Conservation (phyloP, 441 rosid species). For the Aleurites moluccanus region DNA sequence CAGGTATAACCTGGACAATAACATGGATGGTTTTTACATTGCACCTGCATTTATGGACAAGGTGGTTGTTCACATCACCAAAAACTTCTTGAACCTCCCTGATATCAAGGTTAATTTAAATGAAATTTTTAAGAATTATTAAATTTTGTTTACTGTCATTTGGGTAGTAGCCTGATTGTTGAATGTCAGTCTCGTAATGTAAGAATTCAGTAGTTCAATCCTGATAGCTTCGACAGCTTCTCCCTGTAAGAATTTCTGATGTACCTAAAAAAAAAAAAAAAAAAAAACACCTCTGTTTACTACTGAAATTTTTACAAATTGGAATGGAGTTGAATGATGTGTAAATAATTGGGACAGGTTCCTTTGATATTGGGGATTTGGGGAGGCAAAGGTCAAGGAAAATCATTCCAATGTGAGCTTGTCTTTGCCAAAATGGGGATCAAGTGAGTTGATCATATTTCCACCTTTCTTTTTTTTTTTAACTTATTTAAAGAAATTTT, state of each 20-base stretch:
- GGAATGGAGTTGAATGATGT: constrained; percentile 22
- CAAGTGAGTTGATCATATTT: constrained; percentile 52
- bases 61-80: constrained; percentile 86
- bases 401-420: constrained; percentile 96
- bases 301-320: constrained; percentile 21
- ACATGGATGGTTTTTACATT: constrained; percentile 75
- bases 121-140: no score
- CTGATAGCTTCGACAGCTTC: no score
- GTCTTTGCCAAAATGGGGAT: constrained; percentile 97
- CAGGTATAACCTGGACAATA: constrained; percentile 77
- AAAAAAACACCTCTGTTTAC: not conserved
- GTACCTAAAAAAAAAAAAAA: no score
- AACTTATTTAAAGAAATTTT: not conserved
- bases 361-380: constrained; percentile 93
- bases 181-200: no score
- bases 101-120: constrained; percentile 65
- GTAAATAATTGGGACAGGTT: constrained; percentile 48
- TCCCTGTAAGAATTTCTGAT: no score
- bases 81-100: constrained; percentile 90
- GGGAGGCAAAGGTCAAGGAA: constrained; percentile 99
- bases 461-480: constrained; percentile 37
- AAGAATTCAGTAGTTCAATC: no score
- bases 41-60: constrained; percentile 99
- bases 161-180: no score
- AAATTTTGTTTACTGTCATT: no score